These are phyloP conservation scores for Aspergillus caelatus DNA, from an alignment of 2,329 filamentous ascomycete species.

Conservation along the genomic window DNA sequence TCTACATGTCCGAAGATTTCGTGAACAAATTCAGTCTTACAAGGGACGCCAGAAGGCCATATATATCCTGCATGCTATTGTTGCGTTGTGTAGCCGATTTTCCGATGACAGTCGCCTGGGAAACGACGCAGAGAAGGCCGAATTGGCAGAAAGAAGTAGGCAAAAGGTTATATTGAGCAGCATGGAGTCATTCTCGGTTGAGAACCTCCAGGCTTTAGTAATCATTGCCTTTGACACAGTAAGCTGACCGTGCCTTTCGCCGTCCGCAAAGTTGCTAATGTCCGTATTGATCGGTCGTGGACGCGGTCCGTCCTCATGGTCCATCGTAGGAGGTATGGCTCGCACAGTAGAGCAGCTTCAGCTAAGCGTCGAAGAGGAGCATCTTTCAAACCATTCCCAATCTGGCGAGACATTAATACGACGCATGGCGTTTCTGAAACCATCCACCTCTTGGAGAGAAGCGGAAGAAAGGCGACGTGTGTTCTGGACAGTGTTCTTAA, in stretches of 20 bases:
- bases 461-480: constrained; percentile 40
- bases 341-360: constrained; percentile 39
- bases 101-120: constrained; percentile 18
- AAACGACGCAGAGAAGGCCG: constrained; percentile 12
- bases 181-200: constrained; percentile 38
- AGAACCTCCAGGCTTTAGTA: constrained; percentile 39
- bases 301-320: constrained; percentile 38
- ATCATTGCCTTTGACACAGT: constrained; percentile 40
- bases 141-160: constrained; percentile 20
- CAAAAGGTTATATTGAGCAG: constrained; percentile 33
- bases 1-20: constrained; percentile 34
- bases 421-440: constrained; percentile 40
- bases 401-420: constrained; percentile 35
- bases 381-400: constrained; percentile 19
- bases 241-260: neutral
- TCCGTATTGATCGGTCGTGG: constrained; percentile 34
- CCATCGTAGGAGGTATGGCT: constrained; percentile 38
- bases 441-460: constrained; percentile 32
- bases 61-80: constrained; percentile 28
- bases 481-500: constrained; percentile 43
- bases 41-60: constrained; percentile 20
- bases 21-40: constrained; percentile 23
- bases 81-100: constrained; percentile 28
- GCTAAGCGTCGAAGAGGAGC: constrained; percentile 32
- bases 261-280: neutral